Conservation (phyloP, 2,329 filamentous ascomycete species). For the Apiospora pterosperma region DNA sequence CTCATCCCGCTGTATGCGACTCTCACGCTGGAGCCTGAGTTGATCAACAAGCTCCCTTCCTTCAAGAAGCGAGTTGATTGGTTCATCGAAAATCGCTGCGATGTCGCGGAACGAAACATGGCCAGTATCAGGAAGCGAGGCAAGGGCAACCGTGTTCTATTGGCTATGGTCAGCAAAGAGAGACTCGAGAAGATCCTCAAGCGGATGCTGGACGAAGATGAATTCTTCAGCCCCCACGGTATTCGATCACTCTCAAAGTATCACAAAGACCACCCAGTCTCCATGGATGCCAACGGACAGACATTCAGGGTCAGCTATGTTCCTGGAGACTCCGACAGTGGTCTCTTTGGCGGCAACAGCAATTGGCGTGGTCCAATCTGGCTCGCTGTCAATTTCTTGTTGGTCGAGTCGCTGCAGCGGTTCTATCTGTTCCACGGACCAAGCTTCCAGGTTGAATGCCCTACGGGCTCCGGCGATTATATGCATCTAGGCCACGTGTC, state of each 20-base stretch:
- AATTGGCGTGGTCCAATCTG: slow-evolving; percentile 97
- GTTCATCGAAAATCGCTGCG: slow-evolving; percentile 86
- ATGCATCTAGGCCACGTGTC: slow-evolving; percentile 96
- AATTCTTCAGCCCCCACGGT: slow-evolving; percentile 87
- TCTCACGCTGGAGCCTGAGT: slow-evolving; percentile 86
- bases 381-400: slow-evolving; percentile 92
- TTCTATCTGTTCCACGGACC: slow-evolving; percentile 97
- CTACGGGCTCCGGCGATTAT: slow-evolving; percentile 85
- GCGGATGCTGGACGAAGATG: slow-evolving; percentile 89
- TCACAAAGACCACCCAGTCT: slow-evolving; percentile 85
- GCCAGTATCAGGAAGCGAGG: slow-evolving; percentile 87
- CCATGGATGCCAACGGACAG: slow-evolving; percentile 94
- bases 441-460: slow-evolving; percentile 85
- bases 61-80: slow-evolving; percentile 93
- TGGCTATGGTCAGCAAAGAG: slow-evolving; percentile 90
- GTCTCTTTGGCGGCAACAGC: slow-evolving; percentile 93
- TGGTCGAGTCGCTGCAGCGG: slow-evolving; percentile 89
- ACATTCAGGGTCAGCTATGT: slow-evolving; percentile 85
- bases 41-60: slow-evolving; percentile 84
- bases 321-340: slow-evolving; percentile 93
- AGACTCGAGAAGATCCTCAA: slow-evolving; percentile 84
- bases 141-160: slow-evolving; percentile 81
- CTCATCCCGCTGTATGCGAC: slow-evolving; percentile 92
- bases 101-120: slow-evolving; percentile 90
- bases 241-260: slow-evolving; percentile 90